Base-by-base conservation (phyloP, 441 rosid genomes). In the Aquilaria agallochum region DNA sequence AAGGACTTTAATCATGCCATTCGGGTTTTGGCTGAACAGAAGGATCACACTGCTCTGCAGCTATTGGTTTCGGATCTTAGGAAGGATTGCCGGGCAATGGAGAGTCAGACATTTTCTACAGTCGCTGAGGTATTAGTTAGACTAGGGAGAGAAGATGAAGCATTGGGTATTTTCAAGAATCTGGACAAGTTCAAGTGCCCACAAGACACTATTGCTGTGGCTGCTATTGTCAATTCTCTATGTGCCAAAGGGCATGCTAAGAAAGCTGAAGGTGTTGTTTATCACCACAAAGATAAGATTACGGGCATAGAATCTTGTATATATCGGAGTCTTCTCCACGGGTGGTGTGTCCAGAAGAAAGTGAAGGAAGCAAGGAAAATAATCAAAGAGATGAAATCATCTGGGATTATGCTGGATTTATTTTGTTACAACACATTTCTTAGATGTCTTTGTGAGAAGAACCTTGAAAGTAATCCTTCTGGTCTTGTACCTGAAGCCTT, bases 401-500 rank as follows among this genome's bases (percentile, higher is more conserved):
- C 65, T 0, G 83, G 84, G 62, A 2, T 81, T 47, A 56, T 53
- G 64, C 92, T 83, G 0, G 95, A 92, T 66, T 66, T 89, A 69
- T 86, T 84, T 76, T 83, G 90, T 72, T 92, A 73, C 61, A 89
- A 89, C 69, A 58, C 88, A 6, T 78, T 87, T 53, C 88, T 89
- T 56, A 83, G 74, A 32, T 82, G 95, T 70, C 74, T 87, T 60
- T 92, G 95, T 13, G 78, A 81, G 64, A 73, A 74, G 69, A 89
- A 89, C 71, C 73, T 83, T 47, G 62, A 56, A 31, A 59, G 68
- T 12, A 86, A 92, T 69, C 95, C 94, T 8, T 89, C 96, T 9
- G 94, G 92, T 47, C 90, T 87, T 53, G 86, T 87, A 63, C 92
- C 94, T 31, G 95, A 89, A 69, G 81, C 96, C 69, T 60, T 89